Base-by-base conservation (phyloP, 225 moss, liverwort and hornwort species). In the Bryoerythrophyllum caledonicum region DNA sequence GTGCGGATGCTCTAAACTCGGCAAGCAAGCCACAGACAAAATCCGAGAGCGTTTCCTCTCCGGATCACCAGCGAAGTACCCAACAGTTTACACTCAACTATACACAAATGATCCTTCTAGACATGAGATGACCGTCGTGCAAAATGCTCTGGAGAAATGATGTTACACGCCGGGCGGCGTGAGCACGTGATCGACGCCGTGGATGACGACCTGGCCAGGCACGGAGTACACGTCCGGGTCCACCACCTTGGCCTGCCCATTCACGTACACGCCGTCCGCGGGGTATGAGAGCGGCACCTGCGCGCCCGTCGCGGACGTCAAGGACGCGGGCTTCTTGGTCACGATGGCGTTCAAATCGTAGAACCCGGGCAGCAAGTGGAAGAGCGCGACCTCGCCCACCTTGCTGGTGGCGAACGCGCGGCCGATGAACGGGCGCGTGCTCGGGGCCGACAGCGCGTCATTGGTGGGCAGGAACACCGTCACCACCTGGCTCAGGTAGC, bases 401-500 rank as follows among this genome's bases (percentile, higher is more conserved):
- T 79, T 41, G 44, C 86, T 66, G 21, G 61, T 3, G 0, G 80
- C 82, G 41, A 87, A 85, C 0, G 91, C 63, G 11, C 52, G 6
- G 60, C 85, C 68, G 12, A 94, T 80, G 53, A 60, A 26, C 3
- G 54, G 20, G 2, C 64, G 66, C 2, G 44, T 5, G 24, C 75
- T 74, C 14, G 72, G 48, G 0, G 77, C 58, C 0, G 17, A 2
- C 13, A 89, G 81, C 3, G 90, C 92, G 4, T 63, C 25, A 25
- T 87, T 88, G 67, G 46, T 79, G 4, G 87, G 89, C 7, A 94
- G 59, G 66, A 92, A 89, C 1, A 90, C 19, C 0, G 92, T 94
- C 20, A 84, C 73, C 10, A 21, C 72, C 52, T 67, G 41, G 7
- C 25, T 77, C 11, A 86, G 78, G 4, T 26, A 0, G 0, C 55